phyloP scores from a whole-genome alignment of 1,284 basidiomycete genomes.

The Moniliella sp. region DNA sequence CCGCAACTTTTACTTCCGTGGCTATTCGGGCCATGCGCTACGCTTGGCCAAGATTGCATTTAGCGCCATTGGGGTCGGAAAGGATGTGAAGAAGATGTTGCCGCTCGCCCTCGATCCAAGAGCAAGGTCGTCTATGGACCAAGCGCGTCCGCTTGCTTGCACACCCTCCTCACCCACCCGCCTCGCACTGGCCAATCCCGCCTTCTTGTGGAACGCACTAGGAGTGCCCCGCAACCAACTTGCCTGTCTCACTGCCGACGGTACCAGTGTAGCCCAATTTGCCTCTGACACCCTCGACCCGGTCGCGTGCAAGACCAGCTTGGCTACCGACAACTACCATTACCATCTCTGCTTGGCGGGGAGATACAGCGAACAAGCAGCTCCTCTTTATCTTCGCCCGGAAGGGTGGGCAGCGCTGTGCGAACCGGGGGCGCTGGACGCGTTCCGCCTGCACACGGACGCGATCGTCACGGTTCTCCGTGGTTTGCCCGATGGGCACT shows the following conservation, averaged over 20 bases:
- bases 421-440: constrained; percentile 44
- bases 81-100: constrained; percentile 45
- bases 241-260: constrained; percentile 48
- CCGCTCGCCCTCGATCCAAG: constrained; percentile 45
- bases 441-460: constrained; percentile 57
- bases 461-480: constrained; percentile 49
- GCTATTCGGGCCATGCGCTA: constrained; percentile 46
- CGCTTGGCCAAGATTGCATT: constrained; percentile 48
- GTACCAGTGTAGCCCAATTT: constrained; percentile 35
- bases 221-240: constrained; percentile 59
- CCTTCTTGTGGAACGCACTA: constrained; percentile 60
- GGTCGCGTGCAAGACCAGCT: constrained; percentile 15
- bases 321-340: constrained; percentile 31
- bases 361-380: constrained; percentile 47
- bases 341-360: constrained; percentile 42
- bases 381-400: constrained; percentile 52
- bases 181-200: constrained; percentile 40
- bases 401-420: constrained; percentile 42
- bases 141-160: too few species aligned
- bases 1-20: constrained; percentile 50
- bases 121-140: too few species aligned
- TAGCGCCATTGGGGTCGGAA: constrained; percentile 42
- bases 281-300: constrained; percentile 32
- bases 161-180: too few species aligned
- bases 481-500: constrained; percentile 17